Base-by-base conservation (phyloP, 257 asterid genomes). In the Handroanthus guayacan region DNA sequence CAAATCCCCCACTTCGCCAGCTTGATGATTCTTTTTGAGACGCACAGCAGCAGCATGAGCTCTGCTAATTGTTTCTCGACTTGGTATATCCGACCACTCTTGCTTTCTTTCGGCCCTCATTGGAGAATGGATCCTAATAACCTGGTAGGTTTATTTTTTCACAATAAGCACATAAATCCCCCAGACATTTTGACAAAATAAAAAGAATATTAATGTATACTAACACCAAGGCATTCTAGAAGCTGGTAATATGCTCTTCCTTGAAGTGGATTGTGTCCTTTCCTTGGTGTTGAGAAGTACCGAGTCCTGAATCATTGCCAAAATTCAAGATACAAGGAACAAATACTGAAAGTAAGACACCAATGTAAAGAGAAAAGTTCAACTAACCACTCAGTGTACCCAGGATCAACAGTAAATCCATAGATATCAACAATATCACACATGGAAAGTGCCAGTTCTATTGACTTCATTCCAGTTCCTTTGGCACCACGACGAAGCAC, bases 211-310 rank as follows among this genome's bases (percentile, higher is more conserved):
- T 43, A 9, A n/a, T 12, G 38, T 71, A 20, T 78, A 55, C 97
- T 82, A 81, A 93, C 99, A 76, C 99, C 98, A 82, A 95, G 98
- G 85, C 99, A 95, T 87, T 93, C 99, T 44, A 93, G 86, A 82
- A 95, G 99, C 84, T 95, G 99, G 87, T 93, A 95, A 79, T 95
- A 95, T 55, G 98, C 99, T 82, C 99, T 87, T 84, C 99, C 99
- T 81, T 95, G 99, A 72, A 95, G 99, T 67, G 99, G 99, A 83
- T 95, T 95, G 86, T 95, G 99, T 75, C 99, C 99, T 83, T 91
- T 90, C 83, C 93, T 95, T 34, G 99, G 98, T 56, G 92, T 83
- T 62, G 99, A 95, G 86, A 95, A 95, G 83, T 95, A 95, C 10
- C 98, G 87, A 5, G 98, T 93, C 94, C 97, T 90, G 75, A 75